Base-by-base conservation (phyloP, 306 rosid genomes). In the Vigna hirtella region DNA sequence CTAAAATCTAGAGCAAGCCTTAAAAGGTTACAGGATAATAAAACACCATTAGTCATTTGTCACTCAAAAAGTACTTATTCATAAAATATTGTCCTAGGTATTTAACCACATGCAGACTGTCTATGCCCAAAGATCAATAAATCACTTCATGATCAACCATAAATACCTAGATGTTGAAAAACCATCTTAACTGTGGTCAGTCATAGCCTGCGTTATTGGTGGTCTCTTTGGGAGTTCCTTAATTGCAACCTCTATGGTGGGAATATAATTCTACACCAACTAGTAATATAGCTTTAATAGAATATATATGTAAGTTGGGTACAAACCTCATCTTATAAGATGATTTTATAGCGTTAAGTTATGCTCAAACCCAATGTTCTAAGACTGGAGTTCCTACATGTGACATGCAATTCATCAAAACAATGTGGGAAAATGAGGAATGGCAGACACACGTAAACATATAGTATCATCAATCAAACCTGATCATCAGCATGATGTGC, bases 401-500 rank as follows among this genome's bases (percentile, higher is more conserved):
- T 34, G 45, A 38, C 10, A 61, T 48, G 61, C 67, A 70, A 68
- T 79, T 42, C 73, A 66, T 48, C 57, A 42, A 30, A 77, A 56
- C 47, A 47, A 72, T 67, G 47, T 49, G 79, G 26, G 30, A 47
- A 8, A 68, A 73, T 51, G 30, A 66, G 73, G 15, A 62, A 56
- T 67, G 20, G 6, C 57, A 42, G 36, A 42, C 17, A 56, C 36
- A 66, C 42, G 28, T 40, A 32, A 58, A 24, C 53, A 61, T 15
- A 28, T 52, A 76, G 66, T 49, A 50, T 20, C 50, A 76, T 61
- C 75, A 43, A 28, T 64, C 57, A 68, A 48, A 94, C 97, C 98
- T 95, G 99, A 81, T 91, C 99, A 84, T 93, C 98, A 3, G 90
- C 96, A 77, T 95, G 99, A 90, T 95, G 99, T 36, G 98, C 98